Evolutionary conservation across 805 yeast genomes (phyloP).

Genomic region (Candida easanensis): DNA sequence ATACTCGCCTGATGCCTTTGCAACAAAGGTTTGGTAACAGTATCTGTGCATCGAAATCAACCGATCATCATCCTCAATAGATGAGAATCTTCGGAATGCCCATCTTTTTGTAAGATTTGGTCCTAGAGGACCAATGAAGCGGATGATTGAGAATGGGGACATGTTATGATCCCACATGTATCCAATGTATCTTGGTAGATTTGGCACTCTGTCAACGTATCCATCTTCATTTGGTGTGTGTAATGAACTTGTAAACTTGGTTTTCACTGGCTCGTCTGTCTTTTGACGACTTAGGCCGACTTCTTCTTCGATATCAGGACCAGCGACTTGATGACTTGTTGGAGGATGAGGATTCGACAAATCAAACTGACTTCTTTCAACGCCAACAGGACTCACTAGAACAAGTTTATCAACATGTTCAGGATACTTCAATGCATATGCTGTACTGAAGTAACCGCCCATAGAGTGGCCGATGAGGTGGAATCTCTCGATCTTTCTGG

Average conservation of each 20-base stretch:
- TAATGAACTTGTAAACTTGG: conserved; percentile 15
- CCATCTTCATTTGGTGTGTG: conserved; percentile 30
- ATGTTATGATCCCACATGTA: conserved; percentile 50
- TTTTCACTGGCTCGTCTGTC: conserved; percentile 17
- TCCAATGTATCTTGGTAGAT: conserved; percentile 34
- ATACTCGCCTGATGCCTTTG: conserved; percentile 61
- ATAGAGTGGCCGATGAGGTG: conserved; percentile 66
- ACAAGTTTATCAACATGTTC: conserved; percentile 47
- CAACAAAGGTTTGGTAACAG: conserved; percentile 48
- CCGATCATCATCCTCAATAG: conserved; percentile 28
- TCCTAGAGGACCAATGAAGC: conserved; percentile 51
- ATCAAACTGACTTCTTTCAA: conserved; percentile 51
- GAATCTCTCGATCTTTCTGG: conserved; percentile 46
- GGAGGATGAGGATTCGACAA: conserved; percentile 10
- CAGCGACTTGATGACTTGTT: conserved; percentile 18
- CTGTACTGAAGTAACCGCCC: conserved; percentile 65
- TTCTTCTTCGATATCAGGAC: conserved; percentile 33
- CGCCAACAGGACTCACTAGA: conserved; percentile 69
- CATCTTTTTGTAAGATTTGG: conserved; percentile 50
- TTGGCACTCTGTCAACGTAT: conserved; percentile 34
- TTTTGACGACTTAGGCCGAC: conserved; percentile 19
- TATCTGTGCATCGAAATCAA: conserved; percentile 49
- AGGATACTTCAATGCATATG: conserved; percentile 57
- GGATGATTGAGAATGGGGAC: conserved; percentile 53
- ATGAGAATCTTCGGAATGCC: conserved; percentile 49